Conservation (phyloP, 202 grass and related monocot species). For the Carex arenaria region DNA sequence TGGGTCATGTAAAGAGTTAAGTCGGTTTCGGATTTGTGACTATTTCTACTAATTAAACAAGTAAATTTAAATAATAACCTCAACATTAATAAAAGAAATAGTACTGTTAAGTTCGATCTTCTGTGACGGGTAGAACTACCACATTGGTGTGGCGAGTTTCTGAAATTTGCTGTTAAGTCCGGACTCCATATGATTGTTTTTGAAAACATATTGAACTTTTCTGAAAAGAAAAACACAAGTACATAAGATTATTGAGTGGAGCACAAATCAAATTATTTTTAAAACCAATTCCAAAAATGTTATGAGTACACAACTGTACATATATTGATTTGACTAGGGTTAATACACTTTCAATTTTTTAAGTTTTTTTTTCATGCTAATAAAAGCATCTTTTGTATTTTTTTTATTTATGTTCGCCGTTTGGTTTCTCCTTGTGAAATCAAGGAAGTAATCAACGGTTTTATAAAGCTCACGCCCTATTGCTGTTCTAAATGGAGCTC, state of each 20-base stretch:
- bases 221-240: neutral
- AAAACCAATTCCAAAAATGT: neutral
- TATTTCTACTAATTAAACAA: neutral
- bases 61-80: neutral
- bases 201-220: neutral
- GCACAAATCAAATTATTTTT: neutral
- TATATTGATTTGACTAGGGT: neutral
- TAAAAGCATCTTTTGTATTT: neutral
- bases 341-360: neutral
- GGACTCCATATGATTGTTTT: too few relatives aligned
- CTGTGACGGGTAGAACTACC: neutral
- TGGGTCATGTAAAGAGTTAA: neutral
- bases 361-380: neutral
- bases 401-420: slow-evolving; percentile 45
- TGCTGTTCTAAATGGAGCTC: slow-evolving; percentile 70
- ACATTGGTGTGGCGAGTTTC: neutral
- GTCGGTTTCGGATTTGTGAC: neutral
- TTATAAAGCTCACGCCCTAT: slow-evolving; percentile 26
- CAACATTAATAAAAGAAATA: neutral
- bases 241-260: neutral
- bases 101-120: neutral
- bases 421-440: slow-evolving; percentile 28
- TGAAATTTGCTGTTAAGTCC: too few relatives aligned
- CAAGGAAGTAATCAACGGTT: too few relatives aligned
- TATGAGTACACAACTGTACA: neutral